These are phyloP conservation scores for Phaeotremella fagi DNA, from an alignment of 768 basidiomycete species.

Conservation along the genomic window DNA sequence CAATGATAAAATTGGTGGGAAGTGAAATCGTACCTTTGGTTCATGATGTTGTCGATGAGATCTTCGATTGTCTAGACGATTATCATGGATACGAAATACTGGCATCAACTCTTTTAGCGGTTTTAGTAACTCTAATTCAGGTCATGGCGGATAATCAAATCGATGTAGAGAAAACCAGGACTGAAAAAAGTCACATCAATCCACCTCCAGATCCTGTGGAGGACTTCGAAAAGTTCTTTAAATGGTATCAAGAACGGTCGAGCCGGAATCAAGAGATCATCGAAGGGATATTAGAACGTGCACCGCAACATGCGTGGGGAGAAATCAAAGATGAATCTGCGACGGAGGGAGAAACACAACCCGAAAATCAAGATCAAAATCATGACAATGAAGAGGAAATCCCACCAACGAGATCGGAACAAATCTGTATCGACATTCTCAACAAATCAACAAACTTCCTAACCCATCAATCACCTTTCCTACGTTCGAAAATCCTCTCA, in stretches of 20 bases:
- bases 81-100: slow-evolving; percentile 86
- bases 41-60: slow-evolving; percentile 91
- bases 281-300: slow-evolving; percentile 37
- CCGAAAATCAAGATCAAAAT: too few relatives aligned
- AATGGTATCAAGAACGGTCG: slow-evolving; percentile 57
- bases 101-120: slow-evolving; percentile 81
- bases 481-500: slow-evolving; percentile 74
- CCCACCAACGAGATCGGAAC: slow-evolving; percentile 64
- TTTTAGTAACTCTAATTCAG: slow-evolving; percentile 75
- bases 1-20: slow-evolving; percentile 83
- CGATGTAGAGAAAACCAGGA: slow-evolving; percentile 15
- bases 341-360: slow-evolving; percentile 47
- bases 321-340: slow-evolving; percentile 8
- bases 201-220: slow-evolving; percentile 26
- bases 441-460: slow-evolving; percentile 82
- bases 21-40: slow-evolving; percentile 80
- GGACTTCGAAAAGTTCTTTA: slow-evolving; percentile 53
- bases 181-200: slow-evolving; percentile 14
- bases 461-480: slow-evolving; percentile 78
- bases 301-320: slow-evolving; percentile 40
- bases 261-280: slow-evolving; percentile 16
- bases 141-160: slow-evolving; percentile 57
- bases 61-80: slow-evolving; percentile 92
- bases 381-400: slow-evolving; percentile 34
- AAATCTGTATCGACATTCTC: slow-evolving; percentile 76